Percentiles rank a stretch among this genome's conserved stretches.
Evolutionary conservation across 2,329 filamentous ascomycete species (phyloP).

Genomic region (Dothideomycetidae sp.): DNA sequence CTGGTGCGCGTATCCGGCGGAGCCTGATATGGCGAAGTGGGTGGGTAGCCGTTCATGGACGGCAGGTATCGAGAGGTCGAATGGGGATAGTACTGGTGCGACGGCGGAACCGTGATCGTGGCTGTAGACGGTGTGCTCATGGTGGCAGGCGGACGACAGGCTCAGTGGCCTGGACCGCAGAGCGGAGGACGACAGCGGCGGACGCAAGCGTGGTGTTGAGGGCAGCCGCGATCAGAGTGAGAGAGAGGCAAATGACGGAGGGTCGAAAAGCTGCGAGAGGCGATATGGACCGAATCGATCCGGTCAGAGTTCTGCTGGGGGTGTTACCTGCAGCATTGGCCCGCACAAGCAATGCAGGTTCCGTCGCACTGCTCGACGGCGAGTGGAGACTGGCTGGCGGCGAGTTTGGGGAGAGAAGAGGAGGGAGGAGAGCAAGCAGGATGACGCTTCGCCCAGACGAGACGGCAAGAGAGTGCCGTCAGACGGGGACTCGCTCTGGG

Average conservation of each 20-base stretch:
- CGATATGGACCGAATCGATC: slow-evolving; percentile 1
- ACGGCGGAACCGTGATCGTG: slow-evolving; percentile 26
- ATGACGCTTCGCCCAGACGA: no score
- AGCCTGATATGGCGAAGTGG: slow-evolving; percentile 16
- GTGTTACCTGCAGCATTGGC: neutral
- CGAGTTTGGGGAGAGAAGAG: neutral
- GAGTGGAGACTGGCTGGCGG: neutral
- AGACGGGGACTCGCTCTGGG: no score
- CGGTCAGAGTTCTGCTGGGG: neutral
- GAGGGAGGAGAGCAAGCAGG: neutral
- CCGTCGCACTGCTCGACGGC: neutral
- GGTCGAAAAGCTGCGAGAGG: neutral
- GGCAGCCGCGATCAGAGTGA: neutral
- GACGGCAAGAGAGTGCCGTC: no score
- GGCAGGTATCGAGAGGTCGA: slow-evolving; percentile 26
- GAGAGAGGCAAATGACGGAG: neutral
- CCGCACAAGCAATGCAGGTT: neutral
- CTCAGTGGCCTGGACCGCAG: neutral
- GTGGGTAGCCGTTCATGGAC: slow-evolving; percentile 16
- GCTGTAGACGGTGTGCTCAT: slow-evolving; percentile 33
- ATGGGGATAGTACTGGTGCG: slow-evolving; percentile 27
- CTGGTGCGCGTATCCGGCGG: slow-evolving; percentile 5
- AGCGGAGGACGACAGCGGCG: neutral
- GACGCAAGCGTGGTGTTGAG: neutral
- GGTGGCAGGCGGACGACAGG: slow-evolving; percentile 9